Evolutionary conservation across 352 stramenopile genomes (phyloP), one percentile per base, ranked within the genome.

Genomic region (Pythium chondricola): DNA sequence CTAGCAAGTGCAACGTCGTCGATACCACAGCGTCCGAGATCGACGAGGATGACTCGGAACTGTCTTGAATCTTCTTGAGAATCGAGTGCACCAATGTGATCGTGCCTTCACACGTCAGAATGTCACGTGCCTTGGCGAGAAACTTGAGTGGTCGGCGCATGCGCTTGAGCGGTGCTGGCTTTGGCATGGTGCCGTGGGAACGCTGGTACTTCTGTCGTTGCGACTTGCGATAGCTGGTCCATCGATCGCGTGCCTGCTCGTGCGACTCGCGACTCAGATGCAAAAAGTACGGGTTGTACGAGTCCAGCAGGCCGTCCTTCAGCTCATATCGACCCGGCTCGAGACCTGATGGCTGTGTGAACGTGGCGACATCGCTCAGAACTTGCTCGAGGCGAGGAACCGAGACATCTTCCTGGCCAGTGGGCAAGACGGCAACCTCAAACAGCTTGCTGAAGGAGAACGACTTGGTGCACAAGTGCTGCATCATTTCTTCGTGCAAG

Each of bases 231-330:
- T 84, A 80, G 13, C 56, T 86, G 7, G 82, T 88, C 75, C 82
- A 93, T 39, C 74, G 78, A 67, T 93, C 83, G 25, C 83, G 81
- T 3, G 83, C 83, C 26, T 83, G 47, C 38, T 94, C 83, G 42
- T 94, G 83, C 9, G 76, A 58, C 62, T 94, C 83, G 18, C 83
- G 76, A 36, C 90, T 94, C 11, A 94, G 48, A 42, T 94, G 83
- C 49, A 92, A 48, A 47, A 88, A 92, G 30, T 94, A 94, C 13
- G 83, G 83, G 37, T 94, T 93, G 62, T 92, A 94, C 24, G 65
- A 60, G n/a, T 86, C 77, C 11, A 94, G 59, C 22, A 83, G 48
- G 1, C 72, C 74, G 6, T 83, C 62, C 27, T 92, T 88, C 22
- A 94, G 65, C 43, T 85, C 74, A 32, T 94, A 94, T 13, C 82